Conservation (phyloP, 345 rosid species). For the Pseudoturritis turrita region DNA sequence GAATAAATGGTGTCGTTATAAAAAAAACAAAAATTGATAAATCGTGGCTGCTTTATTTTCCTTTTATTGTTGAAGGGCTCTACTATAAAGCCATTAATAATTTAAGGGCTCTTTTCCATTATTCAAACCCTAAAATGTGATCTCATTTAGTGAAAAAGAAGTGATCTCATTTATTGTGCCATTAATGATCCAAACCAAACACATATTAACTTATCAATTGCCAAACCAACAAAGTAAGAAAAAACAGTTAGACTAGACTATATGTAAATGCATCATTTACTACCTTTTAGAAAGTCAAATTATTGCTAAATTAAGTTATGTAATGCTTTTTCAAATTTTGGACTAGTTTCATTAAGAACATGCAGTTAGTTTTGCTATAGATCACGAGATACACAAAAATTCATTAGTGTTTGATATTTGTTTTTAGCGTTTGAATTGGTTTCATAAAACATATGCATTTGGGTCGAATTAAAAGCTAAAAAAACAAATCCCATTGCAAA, state of each 20-base stretch:
- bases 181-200: conserved; percentile 22
- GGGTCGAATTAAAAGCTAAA: not conserved
- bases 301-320: not conserved
- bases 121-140: conserved; percentile 22
- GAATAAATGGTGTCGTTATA: not conserved
- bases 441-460: not conserved
- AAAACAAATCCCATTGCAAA: not conserved
- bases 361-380: not conserved
- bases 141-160: not conserved
- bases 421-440: not conserved
- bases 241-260: not conserved
- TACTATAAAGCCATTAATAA: conserved; percentile 8
- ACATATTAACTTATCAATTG: not conserved
- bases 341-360: not conserved
- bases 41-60: conserved; percentile 1
- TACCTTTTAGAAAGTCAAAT: not conserved
- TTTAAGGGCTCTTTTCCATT: conserved; percentile 4
- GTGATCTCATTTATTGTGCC: conserved; percentile 26
- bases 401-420: no score
- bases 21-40: not conserved
- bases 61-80: conserved; percentile 10
- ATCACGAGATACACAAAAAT: not conserved
- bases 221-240: conserved; percentile 12
- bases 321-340: not conserved
- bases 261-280: not conserved